Percentiles rank a stretch among this genome's conserved stretches.
Conservation (phyloP, 1,139 yeast genomes). For the Geotrichum reessii region DNA sequence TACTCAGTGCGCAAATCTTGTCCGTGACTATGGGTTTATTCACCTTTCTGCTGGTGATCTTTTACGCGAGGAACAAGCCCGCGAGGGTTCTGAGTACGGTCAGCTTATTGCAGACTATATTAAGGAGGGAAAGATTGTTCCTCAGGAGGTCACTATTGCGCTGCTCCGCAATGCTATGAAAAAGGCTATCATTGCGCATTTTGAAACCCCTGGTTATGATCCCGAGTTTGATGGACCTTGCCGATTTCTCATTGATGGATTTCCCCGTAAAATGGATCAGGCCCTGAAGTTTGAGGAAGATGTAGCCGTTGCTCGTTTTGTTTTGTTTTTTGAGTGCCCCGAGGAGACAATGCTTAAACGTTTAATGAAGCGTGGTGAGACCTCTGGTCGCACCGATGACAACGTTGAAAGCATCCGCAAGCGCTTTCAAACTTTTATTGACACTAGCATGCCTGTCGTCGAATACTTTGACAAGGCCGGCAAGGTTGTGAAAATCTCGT, state of each 20-base stretch:
- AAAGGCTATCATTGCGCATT: constrained; percentile 36
- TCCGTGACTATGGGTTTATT: constrained; percentile 70
- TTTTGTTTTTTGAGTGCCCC: constrained; percentile 91
- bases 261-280: constrained; percentile 98
- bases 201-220: constrained; percentile 10
- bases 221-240: constrained; percentile 46
- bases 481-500: constrained; percentile 71
- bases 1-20: constrained; percentile 86
- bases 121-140: constrained; percentile 85
- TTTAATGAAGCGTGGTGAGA: constrained; percentile 84
- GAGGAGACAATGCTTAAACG: constrained; percentile 82
- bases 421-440: constrained; percentile 78
- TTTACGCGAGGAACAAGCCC: constrained; percentile 81
- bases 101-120: constrained; percentile 77
- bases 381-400: constrained; percentile 91
- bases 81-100: constrained; percentile 80
- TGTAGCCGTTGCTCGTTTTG: constrained; percentile 49
- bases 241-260: constrained; percentile 83
- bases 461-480: constrained; percentile 70
- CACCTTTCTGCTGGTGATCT: constrained; percentile 95
- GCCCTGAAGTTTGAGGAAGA: constrained; percentile 83
- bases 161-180: constrained; percentile 73
- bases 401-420: constrained; percentile 85
- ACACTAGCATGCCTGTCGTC: constrained; percentile 93
- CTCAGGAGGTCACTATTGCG: constrained; percentile 90